Evolutionary conservation across 345 rosid genomes (phyloP).

Genomic region (Moricandia moricandioides): DNA sequence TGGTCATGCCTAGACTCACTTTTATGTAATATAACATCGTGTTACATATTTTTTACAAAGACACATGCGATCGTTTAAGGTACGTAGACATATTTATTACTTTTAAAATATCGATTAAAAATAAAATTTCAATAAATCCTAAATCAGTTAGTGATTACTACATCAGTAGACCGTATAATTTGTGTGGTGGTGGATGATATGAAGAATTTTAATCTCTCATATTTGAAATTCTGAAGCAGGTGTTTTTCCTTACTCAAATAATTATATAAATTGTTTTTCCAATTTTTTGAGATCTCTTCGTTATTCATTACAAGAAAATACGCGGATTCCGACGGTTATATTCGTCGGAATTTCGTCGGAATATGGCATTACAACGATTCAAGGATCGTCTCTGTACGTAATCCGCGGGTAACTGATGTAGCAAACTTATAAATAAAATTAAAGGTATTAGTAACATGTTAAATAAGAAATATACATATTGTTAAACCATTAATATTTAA

Average conservation of each 20-base stretch:
- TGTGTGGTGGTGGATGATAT: not conserved
- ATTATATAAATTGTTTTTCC: not conserved
- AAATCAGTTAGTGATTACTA: not conserved
- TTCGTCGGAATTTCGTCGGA: too few species aligned
- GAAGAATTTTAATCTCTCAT: not conserved
- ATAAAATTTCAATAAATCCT: not conserved
- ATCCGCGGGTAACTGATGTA: too few species aligned
- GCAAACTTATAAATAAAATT: too few species aligned
- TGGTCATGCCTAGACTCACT: not conserved
- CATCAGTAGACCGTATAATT: not conserved
- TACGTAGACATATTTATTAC: not conserved
- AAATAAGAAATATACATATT: too few species aligned
- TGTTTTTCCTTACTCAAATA: not conserved
- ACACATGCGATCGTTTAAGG: not conserved
- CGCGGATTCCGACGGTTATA: too few species aligned
- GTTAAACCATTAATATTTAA: too few species aligned
- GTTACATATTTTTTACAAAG: not conserved
- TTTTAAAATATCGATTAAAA: not conserved
- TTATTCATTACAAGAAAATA: too few species aligned
- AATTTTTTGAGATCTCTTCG: not conserved
- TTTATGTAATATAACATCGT: not conserved
- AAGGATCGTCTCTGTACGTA: too few species aligned
- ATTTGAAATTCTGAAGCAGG: not conserved
- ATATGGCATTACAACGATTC: too few species aligned
- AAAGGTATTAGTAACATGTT: too few species aligned